phyloP scores from a whole-genome alignment of 2,329 filamentous ascomycete genomes.

The Fusarium mexicanum region DNA sequence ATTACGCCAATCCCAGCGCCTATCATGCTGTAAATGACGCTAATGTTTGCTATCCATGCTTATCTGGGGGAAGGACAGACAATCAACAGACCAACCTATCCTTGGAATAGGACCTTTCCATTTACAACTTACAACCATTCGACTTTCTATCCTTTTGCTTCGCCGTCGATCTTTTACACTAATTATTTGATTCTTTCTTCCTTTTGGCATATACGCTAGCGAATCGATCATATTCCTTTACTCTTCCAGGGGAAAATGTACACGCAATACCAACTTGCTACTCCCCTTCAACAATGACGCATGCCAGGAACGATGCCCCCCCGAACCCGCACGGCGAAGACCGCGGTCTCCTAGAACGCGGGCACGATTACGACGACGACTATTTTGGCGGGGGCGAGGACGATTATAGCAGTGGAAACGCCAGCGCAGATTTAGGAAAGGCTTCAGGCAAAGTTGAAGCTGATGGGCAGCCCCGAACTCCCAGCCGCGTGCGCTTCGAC shows the following conservation, averaged over 20 bases:
- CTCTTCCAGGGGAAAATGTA: constrained; percentile 37
- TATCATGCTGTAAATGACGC: constrained; percentile 32
- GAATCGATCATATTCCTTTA: not conserved
- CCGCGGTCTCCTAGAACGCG: constrained; percentile 44
- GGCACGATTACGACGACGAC: constrained; percentile 38
- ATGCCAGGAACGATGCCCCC: constrained; percentile 45
- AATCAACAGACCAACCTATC: constrained; percentile 10
- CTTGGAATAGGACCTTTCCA: constrained; percentile 5
- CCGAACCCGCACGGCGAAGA: constrained; percentile 47
- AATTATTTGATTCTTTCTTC: not conserved
- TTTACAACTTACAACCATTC: constrained; percentile 19
- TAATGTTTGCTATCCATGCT: constrained; percentile 31
- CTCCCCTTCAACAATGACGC: constrained; percentile 46
- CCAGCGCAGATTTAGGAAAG: constrained; percentile 27
- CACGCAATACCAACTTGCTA: constrained; percentile 37
- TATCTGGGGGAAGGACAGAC: constrained; percentile 38
- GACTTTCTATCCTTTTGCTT: constrained; percentile 16
- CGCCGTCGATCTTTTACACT: constrained; percentile 20
- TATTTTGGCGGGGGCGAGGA: constrained; percentile 42
- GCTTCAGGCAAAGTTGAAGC: constrained; percentile 26
- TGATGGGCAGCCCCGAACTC: constrained; percentile 52
- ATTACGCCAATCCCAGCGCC: constrained; percentile 37
- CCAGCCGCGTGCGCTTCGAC: constrained; percentile 81
- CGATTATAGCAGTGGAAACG: constrained; percentile 19
- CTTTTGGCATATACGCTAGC: not conserved